Base-by-base conservation (phyloP, 2,329 filamentous ascomycete genomes). In the Scedosporium boydii region DNA sequence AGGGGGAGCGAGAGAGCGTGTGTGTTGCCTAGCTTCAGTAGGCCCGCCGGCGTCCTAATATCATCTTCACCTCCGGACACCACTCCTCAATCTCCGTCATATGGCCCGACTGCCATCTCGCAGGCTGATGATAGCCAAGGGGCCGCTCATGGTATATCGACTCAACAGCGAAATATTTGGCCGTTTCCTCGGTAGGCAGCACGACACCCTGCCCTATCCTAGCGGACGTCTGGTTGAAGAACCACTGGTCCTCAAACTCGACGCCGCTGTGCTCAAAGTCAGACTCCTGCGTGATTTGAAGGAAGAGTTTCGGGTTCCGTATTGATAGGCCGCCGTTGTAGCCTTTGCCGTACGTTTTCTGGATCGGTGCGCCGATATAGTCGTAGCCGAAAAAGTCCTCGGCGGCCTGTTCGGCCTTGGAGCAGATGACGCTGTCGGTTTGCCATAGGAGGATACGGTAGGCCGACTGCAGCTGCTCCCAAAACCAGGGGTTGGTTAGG, bases 321-420 rank as follows among this genome's bases (percentile, higher is more conserved):
- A 74, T 62, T 12, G 71, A 73, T 46, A 74, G 58, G 0, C 71
- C 72, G n/a, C 71, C 73, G 60, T 74, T 73, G 63, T 69, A 74
- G 1, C 69, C 69, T 0, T 65, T 18, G 38, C 70, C 65, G 23
- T 67, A 65, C 9, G 62, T n/a, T 6, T 59, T 21, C 10, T 58
- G 48, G 41, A 73, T 68, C 1, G 72, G 71, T 16, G 72, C 72
- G 1, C 72, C 72, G 60, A 74, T 63, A 18, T 72, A 67, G 64
- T 77, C 74, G 65, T 67, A 76, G 38, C 68, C 66, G 10, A 75
- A 16, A 59, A 73, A 77, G 58, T 75, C 73, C 55, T 76, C 74
- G n/a, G 71, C 66, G 57, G 64, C 67, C 3, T 62, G 63, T 29
- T 65, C 46, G 18, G 70, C 64, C 38, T 69, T 71, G 51, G 67